Percentiles rank a stretch among this genome's conserved stretches.
Evolutionary conservation across 805 yeast species (phyloP).

Genomic region (Tetrapisispora namnaoensis): DNA sequence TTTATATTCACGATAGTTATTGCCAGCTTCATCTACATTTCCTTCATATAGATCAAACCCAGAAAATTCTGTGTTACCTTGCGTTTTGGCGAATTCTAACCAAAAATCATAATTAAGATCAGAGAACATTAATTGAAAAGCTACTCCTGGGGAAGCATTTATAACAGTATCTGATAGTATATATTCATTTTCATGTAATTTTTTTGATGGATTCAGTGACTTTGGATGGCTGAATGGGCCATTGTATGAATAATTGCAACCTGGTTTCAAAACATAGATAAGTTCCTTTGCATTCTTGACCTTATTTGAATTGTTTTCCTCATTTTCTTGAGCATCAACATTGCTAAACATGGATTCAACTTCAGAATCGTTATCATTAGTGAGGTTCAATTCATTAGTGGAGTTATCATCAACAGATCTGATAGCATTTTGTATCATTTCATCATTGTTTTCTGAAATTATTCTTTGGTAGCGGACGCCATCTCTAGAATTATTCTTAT

Average conservation of each 20-base stretch:
- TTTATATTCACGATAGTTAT: constrained; percentile 42
- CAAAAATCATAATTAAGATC: constrained; percentile 37
- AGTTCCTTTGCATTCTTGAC: not conserved
- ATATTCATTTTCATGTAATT: constrained; percentile 39
- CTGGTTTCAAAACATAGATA: not conserved
- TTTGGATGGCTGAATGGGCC: constrained; percentile 62
- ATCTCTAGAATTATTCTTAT: not conserved
- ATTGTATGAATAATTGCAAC: constrained; percentile 32
- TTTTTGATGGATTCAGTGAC: constrained; percentile 40
- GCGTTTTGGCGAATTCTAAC: constrained; percentile 32
- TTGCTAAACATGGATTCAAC: not conserved
- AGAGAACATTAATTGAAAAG: constrained; percentile 65
- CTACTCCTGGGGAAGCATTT: constrained; percentile 67
- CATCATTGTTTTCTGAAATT: constrained; percentile 11
- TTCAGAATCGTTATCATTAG: not conserved
- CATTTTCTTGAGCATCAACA: not conserved
- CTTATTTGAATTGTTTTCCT: constrained; percentile 7
- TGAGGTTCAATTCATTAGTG: not conserved
- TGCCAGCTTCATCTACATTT: constrained; percentile 31
- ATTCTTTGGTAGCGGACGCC: not conserved
- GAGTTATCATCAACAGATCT: constrained; percentile 37
- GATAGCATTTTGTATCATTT: constrained; percentile 28
- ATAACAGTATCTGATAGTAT: constrained; percentile 43
- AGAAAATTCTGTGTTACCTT: constrained; percentile 31
- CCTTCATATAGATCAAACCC: constrained; percentile 27